Conservation (phyloP, 768 basidiomycete genomes). For the Rickenella mellea region DNA sequence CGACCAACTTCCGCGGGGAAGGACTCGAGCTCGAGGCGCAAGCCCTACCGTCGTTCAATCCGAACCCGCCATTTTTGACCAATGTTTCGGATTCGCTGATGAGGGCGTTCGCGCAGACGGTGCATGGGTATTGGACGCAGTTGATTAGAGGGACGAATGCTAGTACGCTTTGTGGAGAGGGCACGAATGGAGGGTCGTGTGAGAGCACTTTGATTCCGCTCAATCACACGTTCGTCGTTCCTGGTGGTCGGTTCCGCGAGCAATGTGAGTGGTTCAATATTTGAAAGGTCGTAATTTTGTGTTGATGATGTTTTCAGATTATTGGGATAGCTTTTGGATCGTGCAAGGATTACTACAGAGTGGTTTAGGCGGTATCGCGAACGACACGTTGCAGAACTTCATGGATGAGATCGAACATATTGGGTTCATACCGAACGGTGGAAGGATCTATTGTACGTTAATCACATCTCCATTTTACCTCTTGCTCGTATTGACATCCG, state of each 20-base stretch:
- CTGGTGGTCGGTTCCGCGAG: constrained; percentile 79
- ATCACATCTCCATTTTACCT: neutral
- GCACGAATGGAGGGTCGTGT: constrained; percentile 38
- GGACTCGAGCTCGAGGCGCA: constrained; percentile 72
- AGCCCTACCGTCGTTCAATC: constrained; percentile 49
- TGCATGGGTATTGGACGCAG: constrained; percentile 78
- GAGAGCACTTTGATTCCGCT: constrained; percentile 83
- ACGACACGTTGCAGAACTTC: constrained; percentile 81
- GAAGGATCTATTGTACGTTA: constrained; percentile 72
- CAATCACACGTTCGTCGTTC: constrained; percentile 86
- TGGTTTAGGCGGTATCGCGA: constrained; percentile 61
- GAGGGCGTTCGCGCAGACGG: constrained; percentile 65
- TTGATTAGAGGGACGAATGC: constrained; percentile 70
- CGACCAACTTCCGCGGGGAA: constrained; percentile 73
- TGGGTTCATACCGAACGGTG: constrained; percentile 94
- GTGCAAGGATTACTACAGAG: constrained; percentile 79
- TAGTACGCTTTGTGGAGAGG: constrained; percentile 50
- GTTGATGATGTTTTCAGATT: constrained; percentile 23
- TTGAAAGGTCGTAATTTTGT: neutral
- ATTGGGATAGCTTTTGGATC: constrained; percentile 79
- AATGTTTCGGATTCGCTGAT: constrained; percentile 64
- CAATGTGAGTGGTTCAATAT: constrained; percentile 48
- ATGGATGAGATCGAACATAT: constrained; percentile 83
- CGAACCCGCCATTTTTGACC: constrained; percentile 55
- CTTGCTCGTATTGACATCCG: neutral